Evolutionary conservation across 306 rosid species (phyloP).

Genomic region (Castanea sativa): DNA sequence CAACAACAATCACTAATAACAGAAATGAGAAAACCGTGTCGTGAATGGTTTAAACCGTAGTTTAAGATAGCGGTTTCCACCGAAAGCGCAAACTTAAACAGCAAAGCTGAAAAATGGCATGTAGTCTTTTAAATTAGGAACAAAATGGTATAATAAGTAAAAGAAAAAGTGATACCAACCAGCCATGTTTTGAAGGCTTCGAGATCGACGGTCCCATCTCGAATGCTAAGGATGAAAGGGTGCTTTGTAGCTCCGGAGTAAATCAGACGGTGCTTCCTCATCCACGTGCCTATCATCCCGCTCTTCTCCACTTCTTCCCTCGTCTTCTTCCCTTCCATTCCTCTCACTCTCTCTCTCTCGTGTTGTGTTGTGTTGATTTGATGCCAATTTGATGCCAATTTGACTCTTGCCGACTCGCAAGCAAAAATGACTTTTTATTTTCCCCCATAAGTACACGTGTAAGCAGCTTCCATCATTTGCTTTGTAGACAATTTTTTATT

Average conservation of each 20-base stretch:
- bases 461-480: no score
- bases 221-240: slow-evolving; percentile 65
- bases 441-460: neutral
- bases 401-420: neutral
- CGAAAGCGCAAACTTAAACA: no score
- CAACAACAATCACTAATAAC: no score
- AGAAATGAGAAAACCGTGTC: no score
- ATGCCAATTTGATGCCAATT: neutral
- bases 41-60: no score
- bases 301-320: slow-evolving; percentile 33
- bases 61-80: no score
- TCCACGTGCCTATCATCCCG: slow-evolving; percentile 50
- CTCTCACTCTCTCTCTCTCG: neutral
- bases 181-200: slow-evolving; percentile 78
- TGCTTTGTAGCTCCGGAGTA: slow-evolving; percentile 65
- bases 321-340: neutral
- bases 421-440: no score
- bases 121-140: no score
- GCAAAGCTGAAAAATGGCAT: neutral
- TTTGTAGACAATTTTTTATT: no score
- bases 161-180: slow-evolving; percentile 17
- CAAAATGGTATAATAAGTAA: no score
- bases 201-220: slow-evolving; percentile 56
- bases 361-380: neutral
- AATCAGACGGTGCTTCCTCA: slow-evolving; percentile 57